These are phyloP conservation scores for Myxozyma geophila DNA, from an alignment of 805 yeast genomes.

Conservation along the genomic window DNA sequence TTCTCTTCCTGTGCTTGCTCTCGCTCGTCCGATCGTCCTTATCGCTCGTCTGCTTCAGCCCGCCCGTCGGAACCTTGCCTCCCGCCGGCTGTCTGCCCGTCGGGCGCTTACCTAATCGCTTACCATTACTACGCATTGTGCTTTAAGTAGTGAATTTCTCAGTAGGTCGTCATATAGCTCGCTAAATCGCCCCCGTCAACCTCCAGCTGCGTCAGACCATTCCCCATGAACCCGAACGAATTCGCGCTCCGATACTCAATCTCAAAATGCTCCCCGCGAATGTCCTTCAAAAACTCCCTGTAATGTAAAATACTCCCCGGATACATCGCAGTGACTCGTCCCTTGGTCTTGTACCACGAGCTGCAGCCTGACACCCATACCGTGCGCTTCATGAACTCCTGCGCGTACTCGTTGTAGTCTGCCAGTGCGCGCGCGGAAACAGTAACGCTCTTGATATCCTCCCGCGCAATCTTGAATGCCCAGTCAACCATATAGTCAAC, in stretches of 20 bases:
- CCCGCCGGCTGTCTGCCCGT: slow-evolving; percentile 9
- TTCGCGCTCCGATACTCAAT: slow-evolving; percentile 9
- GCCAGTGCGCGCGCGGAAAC: slow-evolving; percentile 1
- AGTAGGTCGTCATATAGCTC: not conserved
- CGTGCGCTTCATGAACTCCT: slow-evolving; percentile 11
- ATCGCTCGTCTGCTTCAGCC: not conserved
- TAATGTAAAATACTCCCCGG: slow-evolving; percentile 24
- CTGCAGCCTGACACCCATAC: slow-evolving; percentile 7
- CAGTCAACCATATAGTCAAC: slow-evolving; percentile 13
- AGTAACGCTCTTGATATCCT: slow-evolving; percentile 14
- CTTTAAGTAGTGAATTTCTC: no score
- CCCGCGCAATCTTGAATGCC: slow-evolving; percentile 20
- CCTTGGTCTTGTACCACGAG: slow-evolving; percentile 20
- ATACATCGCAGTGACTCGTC: slow-evolving; percentile 21
- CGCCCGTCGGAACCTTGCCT: slow-evolving; percentile 13
- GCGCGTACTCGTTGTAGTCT: slow-evolving; percentile 4
- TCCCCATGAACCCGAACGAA: slow-evolving; percentile 9
- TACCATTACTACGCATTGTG: no score
- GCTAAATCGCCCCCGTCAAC: not conserved
- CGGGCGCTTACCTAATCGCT: no score
- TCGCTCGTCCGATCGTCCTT: not conserved
- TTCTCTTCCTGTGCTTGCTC: no score
- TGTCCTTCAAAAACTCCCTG: slow-evolving; percentile 1
- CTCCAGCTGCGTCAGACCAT: slow-evolving; percentile 12
- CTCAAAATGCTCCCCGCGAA: slow-evolving; percentile 28